Percentiles rank a stretch among this genome's conserved stretches.
phyloP scores from a whole-genome alignment of 345 rosid species.

The Hibiscus mutabilis region DNA sequence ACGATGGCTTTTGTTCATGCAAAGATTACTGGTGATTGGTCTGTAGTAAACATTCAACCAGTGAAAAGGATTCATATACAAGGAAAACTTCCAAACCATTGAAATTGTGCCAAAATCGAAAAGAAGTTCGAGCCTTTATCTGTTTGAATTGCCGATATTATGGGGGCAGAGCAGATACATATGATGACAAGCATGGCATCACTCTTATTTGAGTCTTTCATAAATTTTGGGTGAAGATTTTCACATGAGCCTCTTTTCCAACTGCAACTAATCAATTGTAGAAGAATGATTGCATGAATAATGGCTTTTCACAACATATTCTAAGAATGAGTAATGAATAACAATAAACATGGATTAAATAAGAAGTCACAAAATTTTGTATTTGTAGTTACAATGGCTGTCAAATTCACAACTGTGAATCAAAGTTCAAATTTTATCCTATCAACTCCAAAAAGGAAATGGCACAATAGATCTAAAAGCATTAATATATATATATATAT shows the following conservation, averaged over 20 bases:
- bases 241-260: too few species aligned
- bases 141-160: not conserved
- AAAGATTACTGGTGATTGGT: not conserved
- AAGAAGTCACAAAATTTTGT: too few species aligned
- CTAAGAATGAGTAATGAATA: too few species aligned
- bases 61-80: not conserved
- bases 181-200: not conserved
- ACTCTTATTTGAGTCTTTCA: not conserved
- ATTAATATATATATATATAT: not conserved
- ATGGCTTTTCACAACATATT: too few species aligned
- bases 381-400: constrained; percentile 21
- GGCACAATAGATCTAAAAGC: not conserved
- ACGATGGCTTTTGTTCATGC: not conserved
- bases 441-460: constrained; percentile 3
- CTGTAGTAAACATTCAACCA: not conserved
- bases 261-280: too few species aligned
- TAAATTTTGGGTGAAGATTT: not conserved
- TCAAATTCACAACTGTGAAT: constrained; percentile 16
- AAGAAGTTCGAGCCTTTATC: not conserved
- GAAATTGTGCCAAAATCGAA: not conserved
- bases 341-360: too few species aligned
- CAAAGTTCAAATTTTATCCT: constrained; percentile 14
- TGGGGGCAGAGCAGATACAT: not conserved
- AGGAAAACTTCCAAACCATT: not conserved
- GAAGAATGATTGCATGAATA: too few species aligned